Percentiles rank a stretch among this genome's conserved stretches.
These are phyloP conservation scores for Beverwykella pulmonaria DNA, from an alignment of 495 filamentous ascomycete genomes.

Conservation along the genomic window DNA sequence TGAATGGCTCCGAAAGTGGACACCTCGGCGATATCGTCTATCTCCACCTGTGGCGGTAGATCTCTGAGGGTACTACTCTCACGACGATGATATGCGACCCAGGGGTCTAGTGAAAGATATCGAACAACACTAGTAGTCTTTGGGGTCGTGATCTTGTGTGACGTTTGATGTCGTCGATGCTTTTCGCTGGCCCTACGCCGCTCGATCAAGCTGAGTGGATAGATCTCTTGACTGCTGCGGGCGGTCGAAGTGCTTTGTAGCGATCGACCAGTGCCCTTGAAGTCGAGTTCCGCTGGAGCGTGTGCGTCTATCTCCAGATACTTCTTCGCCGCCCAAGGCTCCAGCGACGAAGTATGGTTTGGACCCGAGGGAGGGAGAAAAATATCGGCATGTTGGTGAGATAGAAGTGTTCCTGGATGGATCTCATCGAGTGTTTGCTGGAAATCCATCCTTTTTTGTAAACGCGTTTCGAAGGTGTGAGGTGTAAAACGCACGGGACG, in stretches of 20 bases:
- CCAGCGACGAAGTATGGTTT: not conserved
- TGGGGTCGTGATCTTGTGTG: not conserved
- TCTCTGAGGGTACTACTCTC: not conserved
- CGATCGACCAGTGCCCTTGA: not conserved
- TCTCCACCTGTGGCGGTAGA: not conserved
- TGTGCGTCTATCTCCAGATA: not conserved
- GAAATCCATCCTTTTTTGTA: not conserved
- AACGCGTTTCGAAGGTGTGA: conserved; percentile 26
- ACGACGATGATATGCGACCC: conserved; percentile 6
- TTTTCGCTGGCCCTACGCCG: not conserved
- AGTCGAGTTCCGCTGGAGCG: not conserved
- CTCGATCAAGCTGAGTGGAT: not conserved
- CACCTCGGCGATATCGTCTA: not conserved
- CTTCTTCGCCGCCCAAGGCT: not conserved
- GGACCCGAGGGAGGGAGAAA: not conserved
- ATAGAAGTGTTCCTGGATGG: not conserved
- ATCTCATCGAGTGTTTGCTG: not conserved
- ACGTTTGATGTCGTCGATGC: conserved; percentile 10
- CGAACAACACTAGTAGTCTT: not conserved
- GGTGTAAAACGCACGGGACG: conserved; percentile 32
- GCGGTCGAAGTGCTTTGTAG: not conserved
- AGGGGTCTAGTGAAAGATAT: conserved; percentile 9
- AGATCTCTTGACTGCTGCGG: not conserved
- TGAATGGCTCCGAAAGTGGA: conserved; percentile 14
- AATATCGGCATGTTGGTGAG: not conserved